Evolutionary conservation across 805 yeast genomes (phyloP).

Genomic region (Candida sanyiensis): DNA sequence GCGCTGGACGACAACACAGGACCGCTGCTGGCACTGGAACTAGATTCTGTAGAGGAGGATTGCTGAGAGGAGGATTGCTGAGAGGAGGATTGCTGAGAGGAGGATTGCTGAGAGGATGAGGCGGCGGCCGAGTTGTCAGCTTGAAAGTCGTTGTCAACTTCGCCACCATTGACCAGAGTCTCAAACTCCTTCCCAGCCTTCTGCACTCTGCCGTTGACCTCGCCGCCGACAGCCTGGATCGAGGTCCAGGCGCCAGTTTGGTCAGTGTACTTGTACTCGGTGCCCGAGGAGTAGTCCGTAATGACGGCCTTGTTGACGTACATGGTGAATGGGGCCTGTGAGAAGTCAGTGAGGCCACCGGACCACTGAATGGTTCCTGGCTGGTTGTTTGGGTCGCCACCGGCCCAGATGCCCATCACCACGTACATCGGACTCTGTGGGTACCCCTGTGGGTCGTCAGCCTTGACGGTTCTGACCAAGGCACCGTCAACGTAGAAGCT

Average conservation of each 20-base stretch:
- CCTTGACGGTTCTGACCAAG: slow-evolving; percentile 55
- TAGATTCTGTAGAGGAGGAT: slow-evolving; percentile 5
- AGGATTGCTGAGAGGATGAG: not conserved
- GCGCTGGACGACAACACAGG: slow-evolving; percentile 11
- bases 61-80: not conserved
- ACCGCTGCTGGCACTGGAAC: slow-evolving; percentile 6
- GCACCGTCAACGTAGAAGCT: slow-evolving; percentile 72
- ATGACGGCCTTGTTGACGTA: slow-evolving; percentile 51
- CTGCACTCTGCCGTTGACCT: slow-evolving; percentile 51
- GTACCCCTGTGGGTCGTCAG: slow-evolving; percentile 57
- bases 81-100: not conserved
- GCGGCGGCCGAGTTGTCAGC: slow-evolving; percentile 14
- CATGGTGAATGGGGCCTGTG: slow-evolving; percentile 66
- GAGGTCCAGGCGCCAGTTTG: slow-evolving; percentile 55
- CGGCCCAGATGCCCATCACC: slow-evolving; percentile 72
- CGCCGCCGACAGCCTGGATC: slow-evolving; percentile 51
- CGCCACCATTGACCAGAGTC: slow-evolving; percentile 31
- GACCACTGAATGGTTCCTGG: slow-evolving; percentile 79
- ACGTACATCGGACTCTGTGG: slow-evolving; percentile 90
- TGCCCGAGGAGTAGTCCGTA: slow-evolving; percentile 66
- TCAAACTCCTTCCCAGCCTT: slow-evolving; percentile 41
- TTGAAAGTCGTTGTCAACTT: slow-evolving; percentile 18
- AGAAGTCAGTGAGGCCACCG: slow-evolving; percentile 65
- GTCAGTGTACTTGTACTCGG: slow-evolving; percentile 49
- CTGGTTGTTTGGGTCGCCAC: slow-evolving; percentile 63